Percentiles rank a stretch among this genome's conserved stretches.
These are phyloP conservation scores for Ogataea trehaloabstinens DNA, from an alignment of 805 yeast genomes.

Conservation along the genomic window DNA sequence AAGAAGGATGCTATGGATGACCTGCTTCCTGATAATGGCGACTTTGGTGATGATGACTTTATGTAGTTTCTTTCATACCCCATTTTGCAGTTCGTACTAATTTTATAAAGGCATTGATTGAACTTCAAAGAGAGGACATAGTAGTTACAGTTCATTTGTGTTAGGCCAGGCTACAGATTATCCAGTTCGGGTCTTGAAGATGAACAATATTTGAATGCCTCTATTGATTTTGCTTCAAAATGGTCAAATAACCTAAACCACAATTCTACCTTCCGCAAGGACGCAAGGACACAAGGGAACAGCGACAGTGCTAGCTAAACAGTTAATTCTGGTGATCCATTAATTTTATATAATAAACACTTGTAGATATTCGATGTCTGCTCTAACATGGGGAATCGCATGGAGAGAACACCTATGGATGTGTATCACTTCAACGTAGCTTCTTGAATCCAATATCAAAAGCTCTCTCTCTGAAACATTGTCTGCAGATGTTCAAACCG, in stretches of 20 bases:
- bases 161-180: too few relatives aligned
- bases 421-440: constrained; percentile 70
- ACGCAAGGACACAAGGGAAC: too few relatives aligned
- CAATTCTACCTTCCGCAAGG: too few relatives aligned
- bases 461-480: constrained; percentile 99
- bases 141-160: too few relatives aligned
- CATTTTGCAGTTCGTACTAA: background rate
- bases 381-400: too few relatives aligned
- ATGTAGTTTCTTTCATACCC: constrained; percentile 46
- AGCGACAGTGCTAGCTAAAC: background rate
- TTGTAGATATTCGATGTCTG: background rate
- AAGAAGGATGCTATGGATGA: constrained; percentile 68
- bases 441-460: constrained; percentile 98
- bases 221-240: too few relatives aligned
- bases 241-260: too few relatives aligned
- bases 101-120: background rate
- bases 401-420: constrained; percentile 3
- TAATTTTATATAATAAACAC: constrained; percentile 1
- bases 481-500: constrained; percentile 99
- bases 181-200: too few relatives aligned
- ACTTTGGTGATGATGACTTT: constrained; percentile 78
- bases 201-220: too few relatives aligned
- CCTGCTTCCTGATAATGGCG: constrained; percentile 45
- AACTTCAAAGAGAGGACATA: too few relatives aligned
- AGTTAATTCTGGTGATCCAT: constrained; percentile 1